These are phyloP conservation scores for Trametes maxima DNA, from an alignment of 768 basidiomycete species.

Conservation along the genomic window DNA sequence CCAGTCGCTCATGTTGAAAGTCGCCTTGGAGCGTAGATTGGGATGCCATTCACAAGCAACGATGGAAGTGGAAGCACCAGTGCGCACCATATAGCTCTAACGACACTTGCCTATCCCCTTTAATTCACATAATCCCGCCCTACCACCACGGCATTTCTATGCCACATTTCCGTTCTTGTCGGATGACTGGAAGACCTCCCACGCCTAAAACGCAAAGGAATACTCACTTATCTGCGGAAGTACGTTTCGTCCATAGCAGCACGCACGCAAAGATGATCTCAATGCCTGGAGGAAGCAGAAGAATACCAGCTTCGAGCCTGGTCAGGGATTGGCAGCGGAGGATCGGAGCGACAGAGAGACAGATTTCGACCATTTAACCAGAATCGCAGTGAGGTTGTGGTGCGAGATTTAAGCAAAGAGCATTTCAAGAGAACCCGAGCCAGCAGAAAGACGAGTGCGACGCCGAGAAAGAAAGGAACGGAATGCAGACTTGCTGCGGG, in stretches of 20 bases:
- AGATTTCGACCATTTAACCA: conserved; percentile 54
- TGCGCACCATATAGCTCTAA: no score
- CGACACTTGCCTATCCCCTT: no score
- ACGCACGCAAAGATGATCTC: conserved; percentile 61
- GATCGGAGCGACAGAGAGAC: conserved; percentile 69
- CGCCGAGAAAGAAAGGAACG: conserved; percentile 42
- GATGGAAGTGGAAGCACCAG: no score
- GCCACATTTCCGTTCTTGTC: neutral
- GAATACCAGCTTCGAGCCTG: conserved; percentile 44
- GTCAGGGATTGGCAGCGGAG: conserved; percentile 68
- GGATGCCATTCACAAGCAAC: no score
- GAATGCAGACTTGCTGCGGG: conserved; percentile 52
- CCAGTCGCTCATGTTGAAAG: no score
- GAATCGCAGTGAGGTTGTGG: conserved; percentile 21
- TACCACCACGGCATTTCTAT: neutral
- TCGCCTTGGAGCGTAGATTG: no score
- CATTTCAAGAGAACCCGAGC: conserved; percentile 31
- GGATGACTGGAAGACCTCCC: neutral
- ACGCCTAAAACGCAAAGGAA: neutral
- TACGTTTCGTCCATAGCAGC: conserved; percentile 48
- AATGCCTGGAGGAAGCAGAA: conserved; percentile 65
- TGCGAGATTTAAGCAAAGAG: conserved; percentile 18
- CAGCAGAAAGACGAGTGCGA: conserved; percentile 21
- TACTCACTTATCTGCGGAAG: conserved; percentile 28
- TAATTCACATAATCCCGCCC: no score